These are phyloP conservation scores for Smittium mucronatum DNA, from an alignment of 371 early-diverging fungal species.

Conservation along the genomic window DNA sequence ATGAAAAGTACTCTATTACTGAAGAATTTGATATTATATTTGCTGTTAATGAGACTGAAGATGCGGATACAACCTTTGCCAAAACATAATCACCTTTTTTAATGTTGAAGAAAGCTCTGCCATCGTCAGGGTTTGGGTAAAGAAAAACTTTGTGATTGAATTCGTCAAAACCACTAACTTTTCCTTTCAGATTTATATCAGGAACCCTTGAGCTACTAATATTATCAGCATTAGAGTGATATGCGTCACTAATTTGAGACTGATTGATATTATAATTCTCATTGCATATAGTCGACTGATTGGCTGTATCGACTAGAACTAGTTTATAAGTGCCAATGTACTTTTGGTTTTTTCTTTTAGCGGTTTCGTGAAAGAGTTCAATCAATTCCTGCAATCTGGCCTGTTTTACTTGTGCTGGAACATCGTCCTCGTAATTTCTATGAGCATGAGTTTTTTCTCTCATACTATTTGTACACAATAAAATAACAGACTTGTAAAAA, in stretches of 20 bases:
- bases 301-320: slow-evolving; percentile 51
- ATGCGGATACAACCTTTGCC: slow-evolving; percentile 20
- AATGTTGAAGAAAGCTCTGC: neutral
- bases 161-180: slow-evolving; percentile 28
- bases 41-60: slow-evolving; percentile 24
- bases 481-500: too few species aligned
- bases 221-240: too few species aligned
- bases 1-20: neutral
- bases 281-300: slow-evolving; percentile 19
- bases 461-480: slow-evolving; percentile 41
- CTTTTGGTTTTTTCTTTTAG: slow-evolving; percentile 38
- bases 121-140: slow-evolving; percentile 8
- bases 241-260: neutral
- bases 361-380: slow-evolving; percentile 44
- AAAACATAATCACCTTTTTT: slow-evolving; percentile 26
- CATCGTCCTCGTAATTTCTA: slow-evolving; percentile 50
- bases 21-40: neutral
- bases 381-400: slow-evolving; percentile 53
- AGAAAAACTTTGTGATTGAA: slow-evolving; percentile 32
- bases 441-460: slow-evolving; percentile 68
- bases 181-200: slow-evolving; percentile 2
- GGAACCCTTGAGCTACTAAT: neutral
- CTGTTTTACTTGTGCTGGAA: slow-evolving; percentile 43
- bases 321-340: slow-evolving; percentile 41
- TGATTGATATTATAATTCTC: neutral